Base-by-base conservation (phyloP, 1,284 basidiomycete species). In the Filobasidium uniguttulatum region DNA sequence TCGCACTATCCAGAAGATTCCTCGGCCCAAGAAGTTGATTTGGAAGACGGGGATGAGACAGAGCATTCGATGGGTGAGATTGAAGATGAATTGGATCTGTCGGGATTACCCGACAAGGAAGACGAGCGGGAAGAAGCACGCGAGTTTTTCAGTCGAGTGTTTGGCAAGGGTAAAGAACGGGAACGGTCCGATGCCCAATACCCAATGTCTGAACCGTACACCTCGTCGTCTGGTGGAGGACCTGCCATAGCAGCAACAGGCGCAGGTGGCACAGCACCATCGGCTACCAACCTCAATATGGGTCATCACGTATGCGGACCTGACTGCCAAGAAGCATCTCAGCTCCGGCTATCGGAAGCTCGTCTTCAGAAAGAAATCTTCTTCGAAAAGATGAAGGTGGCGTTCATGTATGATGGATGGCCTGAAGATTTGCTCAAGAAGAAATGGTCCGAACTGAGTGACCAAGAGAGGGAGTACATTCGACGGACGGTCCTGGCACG, bases 21-120 rank as follows among this genome's bases (percentile, higher is more conserved):
- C 15, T 46, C 44, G 5, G 50, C 25, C n/a, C 45, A 50, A 20
- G 50, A 43, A 14, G 44, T 46, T n/a, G 45, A 48, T 19, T 20
- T 48, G n/a, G 43, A 37, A 38, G 44, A 45, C 15, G 19, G 36
- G 3, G 46, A 52, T 23, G 38, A 28, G n/a, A 28, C 35, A 9
- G 23, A 28, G 28, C 38, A 36, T 12, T 15, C 20, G 29, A 12
- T 30, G 10, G 38, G 41, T 28, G 30, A 29, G n/a, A 7, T 22
- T 35, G 38, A 45, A 20, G n/a, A 31, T n/a, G 43, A 12, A 22
- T 20, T 38, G 36, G 35, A 31, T 20, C n/a, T n/a, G n/a, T n/a
- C n/a, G n/a, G n/a, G n/a, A n/a, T n/a, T n/a, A n/a, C 29, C 44
- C 6, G 30, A 37, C 10, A 12, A 28, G 14, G 25, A 49, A 29